Evolutionary conservation across 1,139 yeast species (phyloP).

Genomic region (Hanseniaspora uvarum): DNA sequence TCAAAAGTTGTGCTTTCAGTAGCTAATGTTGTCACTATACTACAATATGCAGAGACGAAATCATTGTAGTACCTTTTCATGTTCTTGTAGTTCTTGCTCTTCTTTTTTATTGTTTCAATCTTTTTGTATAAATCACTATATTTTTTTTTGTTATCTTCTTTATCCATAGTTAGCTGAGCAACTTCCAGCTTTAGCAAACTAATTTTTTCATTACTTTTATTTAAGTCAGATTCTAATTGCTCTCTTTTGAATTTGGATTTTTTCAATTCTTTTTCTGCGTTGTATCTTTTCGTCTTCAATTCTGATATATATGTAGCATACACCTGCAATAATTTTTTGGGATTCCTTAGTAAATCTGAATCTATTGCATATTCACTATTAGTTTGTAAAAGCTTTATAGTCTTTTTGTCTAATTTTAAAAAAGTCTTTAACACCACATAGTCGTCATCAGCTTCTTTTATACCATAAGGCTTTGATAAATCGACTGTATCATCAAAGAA

Average conservation of each 20-base stretch:
- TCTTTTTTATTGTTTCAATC: not conserved
- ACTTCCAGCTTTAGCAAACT: not conserved
- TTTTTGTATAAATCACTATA: not conserved
- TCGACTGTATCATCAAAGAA: not conserved
- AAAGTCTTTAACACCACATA: not conserved
- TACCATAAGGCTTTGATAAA: not conserved
- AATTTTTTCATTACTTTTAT: not conserved
- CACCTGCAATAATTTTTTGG: slow-evolving; percentile 1
- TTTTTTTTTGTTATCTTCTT: not conserved
- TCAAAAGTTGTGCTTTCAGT: slow-evolving; percentile 3
- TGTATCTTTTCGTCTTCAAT: not conserved
- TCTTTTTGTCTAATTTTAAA: not conserved
- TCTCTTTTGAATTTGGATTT: not conserved
- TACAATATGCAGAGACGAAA: slow-evolving; percentile 1
- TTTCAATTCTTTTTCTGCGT: not conserved
- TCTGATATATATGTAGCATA: not conserved
- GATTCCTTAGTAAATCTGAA: not conserved
- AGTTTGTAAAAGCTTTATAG: slow-evolving; percentile 7
- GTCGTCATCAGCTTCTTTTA: not conserved
- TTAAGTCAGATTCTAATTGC: not conserved
- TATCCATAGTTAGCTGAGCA: not conserved
- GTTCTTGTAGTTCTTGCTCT: not conserved
- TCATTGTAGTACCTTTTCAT: slow-evolving; percentile 1
- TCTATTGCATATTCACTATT: not conserved
- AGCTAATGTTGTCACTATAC: not conserved